A percentile compares a stretch with the other conserved stretches of the same genome.
Conservation (phyloP, 1,139 yeast genomes). For the Arxiozyma slooffiae region DNA sequence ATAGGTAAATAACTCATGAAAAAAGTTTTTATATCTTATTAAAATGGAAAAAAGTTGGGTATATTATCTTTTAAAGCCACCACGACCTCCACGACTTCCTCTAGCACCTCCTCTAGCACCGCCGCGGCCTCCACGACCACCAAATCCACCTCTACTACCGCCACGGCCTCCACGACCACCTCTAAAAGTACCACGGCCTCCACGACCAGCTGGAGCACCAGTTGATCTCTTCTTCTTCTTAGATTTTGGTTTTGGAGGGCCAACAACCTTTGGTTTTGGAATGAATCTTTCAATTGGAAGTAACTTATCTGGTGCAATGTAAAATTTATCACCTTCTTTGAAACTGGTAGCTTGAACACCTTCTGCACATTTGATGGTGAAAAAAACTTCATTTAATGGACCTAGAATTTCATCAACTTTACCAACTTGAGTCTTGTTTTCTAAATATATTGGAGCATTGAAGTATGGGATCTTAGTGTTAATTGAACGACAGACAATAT, state of each 20-base stretch:
- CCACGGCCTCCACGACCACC: slow-evolving; percentile 46
- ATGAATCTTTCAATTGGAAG: slow-evolving; percentile 91
- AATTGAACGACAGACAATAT: slow-evolving; percentile 89
- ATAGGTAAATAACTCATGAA: slow-evolving; percentile 1
- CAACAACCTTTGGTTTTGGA: slow-evolving; percentile 80
- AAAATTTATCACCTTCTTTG: slow-evolving; percentile 92
- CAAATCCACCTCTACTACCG: slow-evolving; percentile 28
- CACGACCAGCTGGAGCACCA: slow-evolving; percentile 42
- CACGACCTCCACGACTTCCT: slow-evolving; percentile 23
- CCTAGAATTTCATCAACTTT: slow-evolving; percentile 98
- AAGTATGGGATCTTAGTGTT: slow-evolving; percentile 93
- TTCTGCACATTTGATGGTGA: slow-evolving; percentile 90
- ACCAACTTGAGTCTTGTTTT: slow-evolving; percentile 90
- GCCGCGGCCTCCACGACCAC: slow-evolving; percentile 13
- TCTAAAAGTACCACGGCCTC: slow-evolving; percentile 38
- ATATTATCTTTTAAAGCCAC: slow-evolving; percentile 13
- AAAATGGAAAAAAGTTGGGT: not conserved
- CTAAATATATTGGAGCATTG: slow-evolving; percentile 96
- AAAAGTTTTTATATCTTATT: not conserved
- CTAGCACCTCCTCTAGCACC: slow-evolving; percentile 18
- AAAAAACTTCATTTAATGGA: slow-evolving; percentile 90
- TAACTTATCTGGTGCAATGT: slow-evolving; percentile 88
- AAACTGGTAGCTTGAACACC: slow-evolving; percentile 92
- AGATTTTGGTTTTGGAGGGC: slow-evolving; percentile 68
- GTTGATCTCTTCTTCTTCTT: slow-evolving; percentile 38